A percentile compares a stretch with the other conserved stretches of the same genome.
phyloP scores from a whole-genome alignment of 164 flowering plant genomes.

The Chloranthus sessilifolius region DNA sequence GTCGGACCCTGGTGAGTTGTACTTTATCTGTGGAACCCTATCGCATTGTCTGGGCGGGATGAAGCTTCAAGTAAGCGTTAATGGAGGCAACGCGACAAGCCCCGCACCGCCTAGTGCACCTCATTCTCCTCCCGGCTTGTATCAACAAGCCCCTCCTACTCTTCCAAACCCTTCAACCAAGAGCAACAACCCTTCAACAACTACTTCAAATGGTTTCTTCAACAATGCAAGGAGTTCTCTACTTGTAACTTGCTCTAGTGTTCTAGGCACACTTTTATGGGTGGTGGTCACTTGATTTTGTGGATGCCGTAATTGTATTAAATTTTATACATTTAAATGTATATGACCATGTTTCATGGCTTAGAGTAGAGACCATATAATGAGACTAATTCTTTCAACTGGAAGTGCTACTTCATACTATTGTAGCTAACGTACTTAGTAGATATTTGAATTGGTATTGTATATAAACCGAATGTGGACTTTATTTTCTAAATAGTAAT shows the following conservation, averaged over 20 bases:
- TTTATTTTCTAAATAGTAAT: too few relatives aligned
- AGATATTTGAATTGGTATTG: too few relatives aligned
- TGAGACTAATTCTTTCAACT: too few relatives aligned
- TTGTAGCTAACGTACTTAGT: too few relatives aligned
- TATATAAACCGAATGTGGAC: too few relatives aligned
- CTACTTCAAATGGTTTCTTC: slow-evolving; percentile 23
- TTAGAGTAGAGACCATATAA: too few relatives aligned
- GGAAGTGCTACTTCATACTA: too few relatives aligned
- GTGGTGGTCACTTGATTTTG: neutral
- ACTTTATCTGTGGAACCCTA: slow-evolving; percentile 50
- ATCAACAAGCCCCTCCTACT: slow-evolving; percentile 2
- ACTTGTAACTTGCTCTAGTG: slow-evolving; percentile 9
- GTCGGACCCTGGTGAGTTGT: slow-evolving; percentile 28
- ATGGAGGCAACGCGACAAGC: slow-evolving; percentile 13
- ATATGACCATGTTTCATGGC: too few relatives aligned
- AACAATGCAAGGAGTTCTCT: slow-evolving; percentile 10
- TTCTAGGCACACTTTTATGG: slow-evolving; percentile 16
- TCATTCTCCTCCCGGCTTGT: slow-evolving; percentile 2
- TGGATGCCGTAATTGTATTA: too few relatives aligned
- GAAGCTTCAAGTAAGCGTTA: slow-evolving; percentile 44
- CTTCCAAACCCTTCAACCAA: slow-evolving; percentile 28
- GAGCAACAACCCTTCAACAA: slow-evolving; percentile 24
- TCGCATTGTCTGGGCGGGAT: slow-evolving; percentile 46
- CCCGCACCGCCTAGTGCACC: slow-evolving; percentile 39
- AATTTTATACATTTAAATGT: too few relatives aligned